Evolutionary conservation across 2,329 filamentous ascomycete genomes (phyloP), one percentile per base, ranked within the genome.

Genomic region (Chrysoporthe deuterocubensis): DNA sequence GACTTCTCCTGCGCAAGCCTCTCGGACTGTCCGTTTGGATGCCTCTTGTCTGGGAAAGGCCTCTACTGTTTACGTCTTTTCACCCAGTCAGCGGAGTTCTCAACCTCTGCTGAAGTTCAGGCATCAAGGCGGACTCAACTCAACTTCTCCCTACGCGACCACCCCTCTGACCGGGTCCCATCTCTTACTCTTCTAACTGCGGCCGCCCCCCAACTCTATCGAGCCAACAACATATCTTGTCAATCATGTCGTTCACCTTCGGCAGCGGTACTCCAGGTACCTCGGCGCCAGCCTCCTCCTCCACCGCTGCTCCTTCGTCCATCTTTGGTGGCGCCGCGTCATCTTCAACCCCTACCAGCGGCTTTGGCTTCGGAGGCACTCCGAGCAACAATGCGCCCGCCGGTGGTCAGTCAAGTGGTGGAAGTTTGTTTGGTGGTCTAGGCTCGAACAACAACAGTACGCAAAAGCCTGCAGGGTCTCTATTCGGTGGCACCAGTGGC

Each of bases 341-440:
- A 46, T 62, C 65, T 65, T 64, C 69, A 13, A 59, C 69, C 7
- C 64, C 67, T 8, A 44, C 69, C 54, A 67, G 57, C 46, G 65
- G 67, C 9, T 84, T 85, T 73, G 79, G 79, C 11, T 86, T 86
- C 69, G 79, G 79, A 46, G 73, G 71, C 26, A 71, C 75, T 37
- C 42, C 62, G 26, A 68, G 63, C 34, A 64, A 67, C 64, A 66
- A 68, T 61, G 54, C 65, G 60, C 56, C 61, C 57, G 21, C 54
- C 18, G 34, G 58, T 40, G 52, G 67, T 67, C 69, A 73, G 68
- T 64, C 67, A 26, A 48, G 69, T 50, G 59, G 71, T 50, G 66
- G 75, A 40, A 67, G 75, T 61, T 65, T 81, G n/a, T 81, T 82
- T 71, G 77, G 79, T 48, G 75, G 72, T 64, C 48, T 72, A 21